phyloP scores from a whole-genome alignment of 768 basidiomycete species.

The Royoungia palumana region DNA sequence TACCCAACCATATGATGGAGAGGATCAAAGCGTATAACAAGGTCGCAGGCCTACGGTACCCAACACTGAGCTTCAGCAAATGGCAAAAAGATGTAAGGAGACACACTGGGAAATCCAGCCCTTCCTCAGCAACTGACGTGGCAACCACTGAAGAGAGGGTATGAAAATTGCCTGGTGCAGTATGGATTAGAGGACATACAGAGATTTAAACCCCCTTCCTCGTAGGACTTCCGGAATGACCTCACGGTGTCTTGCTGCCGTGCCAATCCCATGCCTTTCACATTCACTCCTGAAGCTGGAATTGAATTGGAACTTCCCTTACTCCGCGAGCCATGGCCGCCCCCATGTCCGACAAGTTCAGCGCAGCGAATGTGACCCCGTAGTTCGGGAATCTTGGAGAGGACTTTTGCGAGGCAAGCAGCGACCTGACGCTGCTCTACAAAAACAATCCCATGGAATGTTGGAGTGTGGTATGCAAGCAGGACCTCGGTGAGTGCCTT shows the following conservation, averaged over 20 bases:
- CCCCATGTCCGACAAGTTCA: slow-evolving; percentile 70
- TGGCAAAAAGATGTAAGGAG: neutral
- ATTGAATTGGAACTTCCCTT: slow-evolving; percentile 18
- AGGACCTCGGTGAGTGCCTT: slow-evolving; percentile 59
- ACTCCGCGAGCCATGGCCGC: slow-evolving; percentile 28
- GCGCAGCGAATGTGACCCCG: slow-evolving; percentile 55
- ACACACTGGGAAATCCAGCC: slow-evolving; percentile 80
- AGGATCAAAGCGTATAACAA: slow-evolving; percentile 83
- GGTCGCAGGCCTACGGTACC: slow-evolving; percentile 70
- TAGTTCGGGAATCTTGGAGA: slow-evolving; percentile 59
- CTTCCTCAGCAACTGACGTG: slow-evolving; percentile 89
- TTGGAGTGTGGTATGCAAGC: slow-evolving; percentile 44
- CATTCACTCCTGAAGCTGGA: slow-evolving; percentile 31
- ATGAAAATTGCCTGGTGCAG: neutral
- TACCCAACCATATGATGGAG: slow-evolving; percentile 84
- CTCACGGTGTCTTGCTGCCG: slow-evolving; percentile 59
- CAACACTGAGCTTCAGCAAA: neutral
- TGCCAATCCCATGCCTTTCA: slow-evolving; percentile 49
- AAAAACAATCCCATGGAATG: slow-evolving; percentile 83
- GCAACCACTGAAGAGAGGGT: slow-evolving; percentile 54
- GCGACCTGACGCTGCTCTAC: slow-evolving; percentile 85
- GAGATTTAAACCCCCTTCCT: slow-evolving; percentile 61
- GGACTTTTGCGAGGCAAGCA: slow-evolving; percentile 58
- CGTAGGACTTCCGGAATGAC: slow-evolving; percentile 64
- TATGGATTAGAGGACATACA: slow-evolving; percentile 38